phyloP scores from a whole-genome alignment of 495 filamentous ascomycete genomes.

The Talaromyces proteolyticus region DNA sequence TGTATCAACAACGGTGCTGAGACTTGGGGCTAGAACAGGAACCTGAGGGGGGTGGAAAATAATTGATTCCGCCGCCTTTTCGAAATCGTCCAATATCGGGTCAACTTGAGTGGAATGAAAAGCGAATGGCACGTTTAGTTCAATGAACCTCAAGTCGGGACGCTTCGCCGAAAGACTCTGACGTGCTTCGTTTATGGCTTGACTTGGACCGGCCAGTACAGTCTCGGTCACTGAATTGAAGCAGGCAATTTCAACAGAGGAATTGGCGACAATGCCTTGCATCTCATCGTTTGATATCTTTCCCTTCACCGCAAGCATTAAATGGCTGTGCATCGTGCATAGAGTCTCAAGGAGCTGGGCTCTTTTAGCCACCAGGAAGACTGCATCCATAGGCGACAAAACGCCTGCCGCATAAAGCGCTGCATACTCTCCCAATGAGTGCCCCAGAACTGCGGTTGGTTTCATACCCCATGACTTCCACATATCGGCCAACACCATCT shows the following conservation, averaged over 20 bases:
- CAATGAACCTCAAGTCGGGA: slow-evolving; percentile 56
- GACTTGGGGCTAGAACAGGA: slow-evolving; percentile 64
- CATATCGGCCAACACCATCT: slow-evolving; percentile 26
- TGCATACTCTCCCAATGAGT: slow-evolving; percentile 39
- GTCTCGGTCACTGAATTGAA: slow-evolving; percentile 44
- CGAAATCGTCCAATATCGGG: slow-evolving; percentile 55
- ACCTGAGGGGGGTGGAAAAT: slow-evolving; percentile 59
- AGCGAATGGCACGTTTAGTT: slow-evolving; percentile 60
- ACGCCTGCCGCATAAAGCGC: slow-evolving; percentile 34
- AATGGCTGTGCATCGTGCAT: slow-evolving; percentile 39
- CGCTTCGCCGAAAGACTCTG: slow-evolving; percentile 49
- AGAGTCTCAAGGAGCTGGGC: slow-evolving; percentile 25
- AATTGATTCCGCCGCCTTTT: slow-evolving; percentile 42
- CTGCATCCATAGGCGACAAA: slow-evolving; percentile 24
- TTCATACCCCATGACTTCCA: slow-evolving; percentile 25
- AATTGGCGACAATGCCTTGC: slow-evolving; percentile 16
- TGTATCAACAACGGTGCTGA: slow-evolving; percentile 60
- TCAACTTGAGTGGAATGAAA: slow-evolving; percentile 69
- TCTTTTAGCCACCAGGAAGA: slow-evolving; percentile 28
- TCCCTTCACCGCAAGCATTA: slow-evolving; percentile 22
- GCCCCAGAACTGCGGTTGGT: slow-evolving; percentile 28
- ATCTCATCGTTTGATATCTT: slow-evolving; percentile 28
- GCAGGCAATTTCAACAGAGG: slow-evolving; percentile 40
- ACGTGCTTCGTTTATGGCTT: slow-evolving; percentile 32
- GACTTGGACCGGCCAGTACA: slow-evolving; percentile 39